phyloP scores from a whole-genome alignment of 2,329 filamentous ascomycete species.

The Aspergillus japonicus region DNA sequence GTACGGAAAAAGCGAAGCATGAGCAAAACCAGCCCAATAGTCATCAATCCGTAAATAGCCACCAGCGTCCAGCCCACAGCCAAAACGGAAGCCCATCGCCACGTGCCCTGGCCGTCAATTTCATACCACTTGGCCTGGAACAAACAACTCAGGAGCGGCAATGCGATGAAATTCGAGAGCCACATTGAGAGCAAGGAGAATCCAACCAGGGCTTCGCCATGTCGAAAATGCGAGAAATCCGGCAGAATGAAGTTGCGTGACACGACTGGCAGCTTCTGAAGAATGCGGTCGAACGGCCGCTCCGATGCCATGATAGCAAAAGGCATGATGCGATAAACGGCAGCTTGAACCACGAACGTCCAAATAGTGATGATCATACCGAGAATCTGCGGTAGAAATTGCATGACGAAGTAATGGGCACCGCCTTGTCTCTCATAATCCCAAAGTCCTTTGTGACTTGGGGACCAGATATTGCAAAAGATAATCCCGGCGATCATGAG shows the following conservation, averaged over 20 bases:
- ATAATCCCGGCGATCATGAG: slow-evolving; percentile 71
- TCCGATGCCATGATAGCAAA: slow-evolving; percentile 74
- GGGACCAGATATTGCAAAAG: slow-evolving; percentile 69
- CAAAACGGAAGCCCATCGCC: slow-evolving; percentile 78
- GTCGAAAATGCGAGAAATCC: slow-evolving; percentile 64
- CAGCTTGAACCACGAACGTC: slow-evolving; percentile 69
- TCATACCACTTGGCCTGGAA: slow-evolving; percentile 68
- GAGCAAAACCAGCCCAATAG: slow-evolving; percentile 58
- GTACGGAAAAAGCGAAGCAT: slow-evolving; percentile 64
- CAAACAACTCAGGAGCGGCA: slow-evolving; percentile 75
- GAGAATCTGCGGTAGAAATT: slow-evolving; percentile 77
- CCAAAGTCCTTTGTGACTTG: slow-evolving; percentile 62
- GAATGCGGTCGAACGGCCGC: slow-evolving; percentile 58
- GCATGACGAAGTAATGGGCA: slow-evolving; percentile 77
- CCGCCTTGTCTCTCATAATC: slow-evolving; percentile 69
- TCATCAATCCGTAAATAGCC: slow-evolving; percentile 67
- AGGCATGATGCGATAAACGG: slow-evolving; percentile 74
- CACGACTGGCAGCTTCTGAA: slow-evolving; percentile 61
- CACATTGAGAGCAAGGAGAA: slow-evolving; percentile 68
- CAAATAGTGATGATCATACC: slow-evolving; percentile 72
- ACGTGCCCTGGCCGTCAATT: slow-evolving; percentile 57
- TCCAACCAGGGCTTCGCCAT: slow-evolving; percentile 67
- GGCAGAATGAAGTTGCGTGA: slow-evolving; percentile 68
- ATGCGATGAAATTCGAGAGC: slow-evolving; percentile 69
- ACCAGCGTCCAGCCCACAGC: slow-evolving; percentile 76